Evolutionary conservation across 176 grass and related monocot genomes (phyloP).

Genomic region (Canna indica): DNA sequence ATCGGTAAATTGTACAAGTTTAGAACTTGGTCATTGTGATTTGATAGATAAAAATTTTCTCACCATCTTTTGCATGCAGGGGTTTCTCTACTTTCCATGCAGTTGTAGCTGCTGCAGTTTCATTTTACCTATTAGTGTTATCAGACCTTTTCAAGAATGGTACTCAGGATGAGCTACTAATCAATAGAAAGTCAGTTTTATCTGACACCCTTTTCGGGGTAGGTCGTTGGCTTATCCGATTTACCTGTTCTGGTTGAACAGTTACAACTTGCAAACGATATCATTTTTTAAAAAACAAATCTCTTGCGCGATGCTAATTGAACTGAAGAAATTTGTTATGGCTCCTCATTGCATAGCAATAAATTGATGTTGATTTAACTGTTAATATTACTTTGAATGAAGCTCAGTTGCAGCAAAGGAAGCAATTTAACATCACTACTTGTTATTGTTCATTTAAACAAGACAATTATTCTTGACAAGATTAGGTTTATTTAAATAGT

Average conservation of each 20-base stretch:
- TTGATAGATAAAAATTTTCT: not conserved
- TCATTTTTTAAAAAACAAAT: too few relatives aligned
- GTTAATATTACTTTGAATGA: too few relatives aligned
- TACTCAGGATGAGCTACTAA: constrained; percentile 18
- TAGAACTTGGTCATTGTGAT: not conserved
- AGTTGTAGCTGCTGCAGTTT: constrained; percentile 36
- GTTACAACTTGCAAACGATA: not conserved
- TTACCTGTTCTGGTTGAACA: not conserved
- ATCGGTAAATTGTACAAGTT: constrained; percentile 28
- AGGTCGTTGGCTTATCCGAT: not conserved
- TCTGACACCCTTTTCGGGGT: constrained; percentile 71
- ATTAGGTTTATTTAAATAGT: too few relatives aligned
- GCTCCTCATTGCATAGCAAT: too few relatives aligned
- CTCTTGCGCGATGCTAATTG: too few relatives aligned
- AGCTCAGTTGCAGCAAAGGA: too few relatives aligned
- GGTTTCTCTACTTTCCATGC: constrained; percentile 80
- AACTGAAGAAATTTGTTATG: too few relatives aligned
- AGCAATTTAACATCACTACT: too few relatives aligned
- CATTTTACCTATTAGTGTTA: constrained; percentile 52
- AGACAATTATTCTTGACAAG: too few relatives aligned
- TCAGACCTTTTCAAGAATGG: constrained; percentile 52
- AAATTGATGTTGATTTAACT: too few relatives aligned
- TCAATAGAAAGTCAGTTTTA: constrained; percentile 54
- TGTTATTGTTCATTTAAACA: too few relatives aligned
- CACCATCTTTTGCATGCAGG: constrained; percentile 21